Evolutionary conservation across 1,284 basidiomycete genomes (phyloP).

Genomic region (Trametes hirsuta): DNA sequence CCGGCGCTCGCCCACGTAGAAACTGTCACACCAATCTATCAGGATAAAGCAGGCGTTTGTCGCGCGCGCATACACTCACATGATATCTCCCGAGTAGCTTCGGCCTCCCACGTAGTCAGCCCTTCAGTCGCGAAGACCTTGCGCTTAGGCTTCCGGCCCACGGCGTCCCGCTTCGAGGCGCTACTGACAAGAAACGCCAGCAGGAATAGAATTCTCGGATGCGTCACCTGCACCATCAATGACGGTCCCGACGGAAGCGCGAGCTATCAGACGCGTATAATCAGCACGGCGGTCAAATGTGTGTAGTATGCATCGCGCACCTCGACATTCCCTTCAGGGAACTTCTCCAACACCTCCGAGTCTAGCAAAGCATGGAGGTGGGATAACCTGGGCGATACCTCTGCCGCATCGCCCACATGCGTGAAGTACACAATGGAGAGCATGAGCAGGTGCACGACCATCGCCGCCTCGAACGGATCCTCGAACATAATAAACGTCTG

Average conservation of each 20-base stretch:
- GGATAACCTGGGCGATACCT: conserved; percentile 50
- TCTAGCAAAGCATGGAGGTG: conserved; percentile 67
- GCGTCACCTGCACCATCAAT: conserved; percentile 61
- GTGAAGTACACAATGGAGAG: conserved; percentile 62
- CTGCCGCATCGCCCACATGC: conserved; percentile 51
- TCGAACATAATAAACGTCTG: conserved; percentile 39
- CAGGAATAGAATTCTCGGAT: conserved; percentile 64
- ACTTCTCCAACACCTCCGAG: conserved; percentile 51
- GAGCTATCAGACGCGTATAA: conserved; percentile 34
- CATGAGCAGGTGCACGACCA: conserved; percentile 57
- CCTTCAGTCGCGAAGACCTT: conserved; percentile 70
- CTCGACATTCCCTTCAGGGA: conserved; percentile 53
- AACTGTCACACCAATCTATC: conserved; percentile 27
- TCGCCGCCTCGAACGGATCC: conserved; percentile 46
- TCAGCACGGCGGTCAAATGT: neutral
- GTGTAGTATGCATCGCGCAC: conserved; percentile 36
- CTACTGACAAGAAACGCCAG: conserved; percentile 69
- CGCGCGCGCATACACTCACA: conserved; percentile 25
- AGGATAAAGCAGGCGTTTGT: neutral
- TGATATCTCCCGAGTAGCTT: conserved; percentile 43
- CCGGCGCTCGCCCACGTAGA: conserved; percentile 53
- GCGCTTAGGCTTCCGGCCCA: conserved; percentile 72
- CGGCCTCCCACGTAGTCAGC: conserved; percentile 52
- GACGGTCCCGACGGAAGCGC: conserved; percentile 41
- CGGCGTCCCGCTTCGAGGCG: conserved; percentile 67